Evolutionary conservation across 768 basidiomycete genomes (phyloP).

Genomic region (Auricularia auricula-judae): DNA sequence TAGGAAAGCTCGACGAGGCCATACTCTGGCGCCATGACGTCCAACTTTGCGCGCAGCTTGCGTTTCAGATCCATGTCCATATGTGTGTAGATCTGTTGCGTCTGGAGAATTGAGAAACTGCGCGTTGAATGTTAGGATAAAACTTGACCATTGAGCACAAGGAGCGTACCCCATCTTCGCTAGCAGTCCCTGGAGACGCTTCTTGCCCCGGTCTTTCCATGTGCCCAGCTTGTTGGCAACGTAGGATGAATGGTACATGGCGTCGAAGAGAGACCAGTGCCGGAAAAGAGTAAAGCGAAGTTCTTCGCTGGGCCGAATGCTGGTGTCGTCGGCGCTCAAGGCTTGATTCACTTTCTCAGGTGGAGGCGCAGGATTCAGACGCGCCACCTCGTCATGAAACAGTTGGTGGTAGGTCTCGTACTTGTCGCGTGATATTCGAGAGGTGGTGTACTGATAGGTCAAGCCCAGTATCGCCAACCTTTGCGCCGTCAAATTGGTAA

Average conservation of each 20-base stretch:
- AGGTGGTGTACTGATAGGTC: constrained; percentile 83
- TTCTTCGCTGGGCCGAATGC: constrained; percentile 77
- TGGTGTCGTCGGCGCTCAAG: constrained; percentile 66
- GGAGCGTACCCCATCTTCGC: constrained; percentile 92
- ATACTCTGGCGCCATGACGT: constrained; percentile 87
- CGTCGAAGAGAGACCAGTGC: constrained; percentile 97
- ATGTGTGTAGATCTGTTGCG: constrained; percentile 85
- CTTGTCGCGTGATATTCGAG: constrained; percentile 73
- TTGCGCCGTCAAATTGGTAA: constrained; percentile 1
- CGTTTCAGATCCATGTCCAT: constrained; percentile 96
- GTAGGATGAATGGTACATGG: constrained; percentile 96
- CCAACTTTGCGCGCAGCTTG: constrained; percentile 66
- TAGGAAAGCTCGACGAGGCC: constrained; percentile 89
- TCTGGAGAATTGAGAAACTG: constrained; percentile 90
- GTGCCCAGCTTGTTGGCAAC: constrained; percentile 90
- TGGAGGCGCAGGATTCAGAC: constrained; percentile 63
- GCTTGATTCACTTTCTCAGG: constrained; percentile 10
- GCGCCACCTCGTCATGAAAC: constrained; percentile 85
- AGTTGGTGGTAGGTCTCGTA: constrained; percentile 76
- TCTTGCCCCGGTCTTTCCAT: constrained; percentile 91
- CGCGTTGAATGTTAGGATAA: not conserved
- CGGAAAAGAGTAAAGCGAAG: constrained; percentile 89
- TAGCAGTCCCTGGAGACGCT: constrained; percentile 77
- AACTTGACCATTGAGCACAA: not conserved
- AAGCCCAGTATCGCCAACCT: constrained; percentile 91